These are phyloP conservation scores for Phytophthora cactorum DNA, from an alignment of 352 stramenopile species.

Conservation along the genomic window DNA sequence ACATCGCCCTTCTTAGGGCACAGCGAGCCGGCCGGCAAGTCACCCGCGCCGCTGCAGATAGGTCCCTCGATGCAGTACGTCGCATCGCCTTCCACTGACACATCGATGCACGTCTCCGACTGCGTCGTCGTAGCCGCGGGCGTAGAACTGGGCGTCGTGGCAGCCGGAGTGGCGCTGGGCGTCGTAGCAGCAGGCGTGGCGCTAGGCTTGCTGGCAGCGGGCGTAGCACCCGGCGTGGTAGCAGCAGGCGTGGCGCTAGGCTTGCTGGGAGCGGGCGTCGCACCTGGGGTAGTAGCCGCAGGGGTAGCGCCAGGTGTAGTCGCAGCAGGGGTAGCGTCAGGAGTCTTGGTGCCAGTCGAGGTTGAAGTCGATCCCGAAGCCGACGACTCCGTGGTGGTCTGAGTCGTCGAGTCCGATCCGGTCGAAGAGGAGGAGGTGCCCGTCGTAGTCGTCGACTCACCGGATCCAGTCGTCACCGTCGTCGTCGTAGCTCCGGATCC, in stretches of 20 bases:
- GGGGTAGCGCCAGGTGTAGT: slow-evolving; percentile 26
- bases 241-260: slow-evolving; percentile 24
- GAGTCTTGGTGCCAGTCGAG: slow-evolving; percentile 20
- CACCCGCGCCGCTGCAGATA: slow-evolving; percentile 64
- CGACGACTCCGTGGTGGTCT: slow-evolving; percentile 18
- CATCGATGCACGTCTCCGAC: slow-evolving; percentile 50
- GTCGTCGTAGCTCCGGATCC: slow-evolving; percentile 23
- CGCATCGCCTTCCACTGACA: slow-evolving; percentile 73
- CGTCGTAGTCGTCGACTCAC: slow-evolving; percentile 18
- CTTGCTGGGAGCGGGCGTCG: slow-evolving; percentile 26
- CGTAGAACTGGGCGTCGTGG: slow-evolving; percentile 22
- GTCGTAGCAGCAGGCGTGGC: slow-evolving; percentile 23
- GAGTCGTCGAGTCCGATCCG: slow-evolving; percentile 13
- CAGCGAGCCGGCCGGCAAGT: slow-evolving; percentile 40
- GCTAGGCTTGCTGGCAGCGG: slow-evolving; percentile 17
- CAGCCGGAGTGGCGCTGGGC: slow-evolving; percentile 13
- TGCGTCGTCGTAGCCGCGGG: slow-evolving; percentile 30
- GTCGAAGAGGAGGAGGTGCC: slow-evolving; percentile 3
- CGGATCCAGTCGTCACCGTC: slow-evolving; percentile 24
- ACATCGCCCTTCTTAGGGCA: slow-evolving; percentile 71
- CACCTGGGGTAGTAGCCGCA: slow-evolving; percentile 21
- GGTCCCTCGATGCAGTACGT: slow-evolving; percentile 76
- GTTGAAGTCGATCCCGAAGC: slow-evolving; percentile 14
- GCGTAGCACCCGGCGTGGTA: slow-evolving; percentile 21
- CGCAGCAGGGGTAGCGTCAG: too few relatives aligned